A percentile compares a stretch with the other conserved stretches of the same genome.
Conservation (phyloP, 257 asterid genomes). For the Fraxinus excelsior region DNA sequence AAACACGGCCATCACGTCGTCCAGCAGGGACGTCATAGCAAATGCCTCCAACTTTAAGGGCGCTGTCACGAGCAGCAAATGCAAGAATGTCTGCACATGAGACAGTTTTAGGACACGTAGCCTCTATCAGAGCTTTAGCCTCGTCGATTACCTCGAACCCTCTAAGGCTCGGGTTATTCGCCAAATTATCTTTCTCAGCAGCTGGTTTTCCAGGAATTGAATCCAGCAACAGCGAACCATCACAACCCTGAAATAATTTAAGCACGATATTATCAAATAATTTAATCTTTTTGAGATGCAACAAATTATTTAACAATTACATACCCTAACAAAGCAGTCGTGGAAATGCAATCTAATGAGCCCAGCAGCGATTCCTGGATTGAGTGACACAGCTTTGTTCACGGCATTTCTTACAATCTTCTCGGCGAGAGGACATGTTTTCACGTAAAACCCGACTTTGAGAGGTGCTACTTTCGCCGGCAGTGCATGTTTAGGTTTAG, state of each 20-base stretch:
- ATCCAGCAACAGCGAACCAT: constrained; percentile 52
- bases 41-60: constrained; percentile 44
- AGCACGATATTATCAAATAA: no score
- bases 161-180: constrained; percentile 47
- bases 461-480: constrained; percentile 11
- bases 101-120: constrained; percentile 41
- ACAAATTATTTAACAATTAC: no score
- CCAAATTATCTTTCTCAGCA: constrained; percentile 45
- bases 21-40: constrained; percentile 50
- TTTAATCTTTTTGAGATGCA: no score
- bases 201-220: constrained; percentile 32
- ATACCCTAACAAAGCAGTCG: constrained; percentile 60
- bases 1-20: constrained; percentile 52
- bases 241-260: constrained; percentile 51
- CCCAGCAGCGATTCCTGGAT: constrained; percentile 63
- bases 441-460: constrained; percentile 43
- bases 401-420: constrained; percentile 48
- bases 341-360: constrained; percentile 65
- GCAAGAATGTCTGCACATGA: constrained; percentile 67
- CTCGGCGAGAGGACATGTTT: constrained; percentile 53
- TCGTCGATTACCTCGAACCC: constrained; percentile 63
- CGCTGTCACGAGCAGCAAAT: constrained; percentile 61
- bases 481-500: neutral
- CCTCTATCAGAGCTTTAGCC: constrained; percentile 51
- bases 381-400: constrained; percentile 33